These are phyloP conservation scores for Lablab purpureus DNA, from an alignment of 306 rosid genomes.

Conservation along the genomic window DNA sequence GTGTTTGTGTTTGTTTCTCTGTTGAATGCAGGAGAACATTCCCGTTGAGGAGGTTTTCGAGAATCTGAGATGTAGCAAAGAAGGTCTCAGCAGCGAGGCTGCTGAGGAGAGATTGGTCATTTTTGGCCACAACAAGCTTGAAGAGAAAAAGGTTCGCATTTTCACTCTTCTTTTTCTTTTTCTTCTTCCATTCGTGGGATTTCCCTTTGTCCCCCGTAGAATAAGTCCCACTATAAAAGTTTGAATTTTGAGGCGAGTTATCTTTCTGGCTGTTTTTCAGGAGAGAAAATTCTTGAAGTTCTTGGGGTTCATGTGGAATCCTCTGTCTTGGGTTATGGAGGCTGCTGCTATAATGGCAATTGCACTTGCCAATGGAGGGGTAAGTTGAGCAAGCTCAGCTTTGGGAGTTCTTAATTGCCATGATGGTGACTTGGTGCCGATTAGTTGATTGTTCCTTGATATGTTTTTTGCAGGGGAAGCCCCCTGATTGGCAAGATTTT, in stretches of 20 bases:
- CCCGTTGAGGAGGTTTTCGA: constrained; percentile 95
- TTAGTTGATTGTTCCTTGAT: constrained; percentile 23
- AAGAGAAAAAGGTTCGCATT: constrained; percentile 71
- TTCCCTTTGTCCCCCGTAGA: background rate
- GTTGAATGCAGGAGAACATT: constrained; percentile 77
- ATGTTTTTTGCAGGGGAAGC: constrained; percentile 69
- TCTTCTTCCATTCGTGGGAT: background rate
- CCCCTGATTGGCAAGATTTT: constrained; percentile 98
- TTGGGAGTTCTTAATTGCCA: constrained; percentile 13
- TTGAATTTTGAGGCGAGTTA: constrained; percentile 8
- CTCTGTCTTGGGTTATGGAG: constrained; percentile 97
- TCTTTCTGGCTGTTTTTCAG: constrained; percentile 55
- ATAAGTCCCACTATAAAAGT: background rate
- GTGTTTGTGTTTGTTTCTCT: background rate
- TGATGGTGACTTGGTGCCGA: constrained; percentile 8
- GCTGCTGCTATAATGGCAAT: constrained; percentile 98
- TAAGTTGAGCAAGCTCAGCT: constrained; percentile 47
- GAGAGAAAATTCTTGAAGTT: constrained; percentile 84
- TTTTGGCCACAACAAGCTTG: constrained; percentile 92
- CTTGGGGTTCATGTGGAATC: constrained; percentile 98
- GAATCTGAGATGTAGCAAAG: constrained; percentile 93
- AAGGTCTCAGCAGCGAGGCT: constrained; percentile 81
- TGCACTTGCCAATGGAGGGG: constrained; percentile 98
- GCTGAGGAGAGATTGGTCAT: constrained; percentile 83
- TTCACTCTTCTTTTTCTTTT: background rate